A percentile compares a stretch with the other conserved stretches of the same genome.
Evolutionary conservation across 306 rosid genomes (phyloP).

Genomic region (Corylus avellana): DNA sequence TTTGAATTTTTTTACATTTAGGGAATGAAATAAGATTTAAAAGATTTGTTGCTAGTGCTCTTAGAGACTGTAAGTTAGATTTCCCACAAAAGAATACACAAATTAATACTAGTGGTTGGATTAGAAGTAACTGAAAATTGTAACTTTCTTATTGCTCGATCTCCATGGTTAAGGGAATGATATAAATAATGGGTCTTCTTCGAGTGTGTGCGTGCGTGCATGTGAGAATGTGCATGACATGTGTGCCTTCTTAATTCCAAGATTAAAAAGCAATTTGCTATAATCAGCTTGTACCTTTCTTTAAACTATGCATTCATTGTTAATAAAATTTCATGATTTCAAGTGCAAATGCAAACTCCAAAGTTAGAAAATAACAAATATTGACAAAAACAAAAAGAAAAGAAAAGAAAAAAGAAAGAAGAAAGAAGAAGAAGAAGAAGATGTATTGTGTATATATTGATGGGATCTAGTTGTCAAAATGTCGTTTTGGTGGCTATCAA

Average conservation of each 20-base stretch:
- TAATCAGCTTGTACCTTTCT: no score
- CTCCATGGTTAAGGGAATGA: neutral
- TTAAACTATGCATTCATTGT: no score
- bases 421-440: no score
- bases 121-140: neutral
- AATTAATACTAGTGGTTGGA: neutral
- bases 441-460: no score
- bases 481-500: no score
- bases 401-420: neutral
- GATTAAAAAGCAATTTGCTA: neutral
- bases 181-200: neutral
- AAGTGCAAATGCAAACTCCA: neutral
- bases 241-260: neutral
- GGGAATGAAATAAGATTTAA: no score
- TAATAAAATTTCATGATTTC: neutral
- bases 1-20: no score
- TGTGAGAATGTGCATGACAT: neutral
- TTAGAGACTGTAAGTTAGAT: no score
- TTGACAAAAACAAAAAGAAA: neutral
- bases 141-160: neutral
- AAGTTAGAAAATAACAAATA: neutral
- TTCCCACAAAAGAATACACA: neutral
- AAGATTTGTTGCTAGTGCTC: no score
- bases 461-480: no score
- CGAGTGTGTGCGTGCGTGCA: no score